A percentile compares a stretch with the other conserved stretches of the same genome.
phyloP scores from a whole-genome alignment of 2,329 filamentous ascomycete species.

The Trichoderma semiorbis region DNA sequence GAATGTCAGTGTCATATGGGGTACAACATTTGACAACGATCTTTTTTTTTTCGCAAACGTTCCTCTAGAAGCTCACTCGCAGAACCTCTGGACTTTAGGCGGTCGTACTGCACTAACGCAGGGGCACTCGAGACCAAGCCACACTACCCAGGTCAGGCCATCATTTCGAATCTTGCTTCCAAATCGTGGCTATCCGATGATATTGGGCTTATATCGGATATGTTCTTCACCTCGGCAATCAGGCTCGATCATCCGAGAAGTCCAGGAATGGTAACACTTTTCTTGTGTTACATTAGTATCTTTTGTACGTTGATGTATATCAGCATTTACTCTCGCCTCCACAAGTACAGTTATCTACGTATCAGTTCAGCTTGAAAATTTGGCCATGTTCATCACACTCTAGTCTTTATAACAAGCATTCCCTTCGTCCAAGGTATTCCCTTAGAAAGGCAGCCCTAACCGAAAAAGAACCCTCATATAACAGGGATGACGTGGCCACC shows the following conservation, averaged over 20 bases:
- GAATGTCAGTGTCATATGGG: background rate
- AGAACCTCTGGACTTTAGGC: background rate
- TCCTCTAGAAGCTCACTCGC: background rate
- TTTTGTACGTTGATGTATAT: background rate
- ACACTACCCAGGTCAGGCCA: background rate
- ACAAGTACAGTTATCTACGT: background rate
- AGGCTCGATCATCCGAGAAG: background rate
- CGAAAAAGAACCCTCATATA: background rate
- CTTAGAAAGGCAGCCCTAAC: background rate
- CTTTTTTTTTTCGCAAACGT: background rate
- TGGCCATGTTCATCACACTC: background rate
- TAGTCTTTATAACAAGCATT: background rate
- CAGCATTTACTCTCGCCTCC: background rate
- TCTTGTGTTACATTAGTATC: background rate
- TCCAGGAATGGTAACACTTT: no score
- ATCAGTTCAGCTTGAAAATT: background rate
- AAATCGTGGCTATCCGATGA: background rate
- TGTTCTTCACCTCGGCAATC: background rate
- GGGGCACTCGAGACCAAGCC: constrained; percentile 1
- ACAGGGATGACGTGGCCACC: background rate
- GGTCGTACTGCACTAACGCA: constrained; percentile 16
- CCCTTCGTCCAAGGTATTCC: background rate
- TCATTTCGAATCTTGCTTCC: background rate
- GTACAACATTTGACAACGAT: constrained; percentile 5
- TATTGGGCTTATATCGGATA: background rate